Base-by-base conservation (phyloP, 208 protist species). In the Leptomonas pyrrhocoris region DNA sequence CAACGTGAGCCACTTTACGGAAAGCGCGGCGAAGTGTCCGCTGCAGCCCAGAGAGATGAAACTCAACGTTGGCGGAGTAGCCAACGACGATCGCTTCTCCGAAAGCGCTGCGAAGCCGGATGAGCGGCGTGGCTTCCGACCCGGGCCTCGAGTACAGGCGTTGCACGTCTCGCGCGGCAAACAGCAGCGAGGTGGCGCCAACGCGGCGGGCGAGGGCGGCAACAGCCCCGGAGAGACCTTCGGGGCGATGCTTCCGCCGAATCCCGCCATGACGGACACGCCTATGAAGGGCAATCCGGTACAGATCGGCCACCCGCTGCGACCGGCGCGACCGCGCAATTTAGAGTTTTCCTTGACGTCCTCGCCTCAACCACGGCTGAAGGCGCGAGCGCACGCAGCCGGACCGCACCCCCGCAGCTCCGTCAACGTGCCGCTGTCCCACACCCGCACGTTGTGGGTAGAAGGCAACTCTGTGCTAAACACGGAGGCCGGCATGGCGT, bases 391-490 rank as follows among this genome's bases (percentile, higher is more conserved):
- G 46, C 74, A 55, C 27, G 36, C 53, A 0, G 56, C 51, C 2
- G 60, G 48, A 11, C 65, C 66, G n/a, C 67, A 63, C 42, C 27
- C 48, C 16, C 67, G 74, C 67, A 45, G 53, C 11, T 58, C 62
- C 21, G 67, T 70, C 21, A 64, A 27, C 36, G 34, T 67, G 61
- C 48, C 48, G 15, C 21, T 34, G 2, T 18, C 55, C 1, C 64
- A 45, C 30, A 30, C 63, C 36, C 54, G 51, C 15, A 86, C 49
- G 0, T 63, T 95, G 57, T 83, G 86, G 62, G 88, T 96, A 56
- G 83, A 93, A 51, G 91, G 91, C 13, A 96, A 86, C 68, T 90
- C 91, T 2, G 73, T 93, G 21, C 72, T 83, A 25, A 51, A 60
- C 30, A 69, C 72, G 6, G 85, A 90, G 28, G 57, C 43, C n/a